A percentile compares a stretch with the other conserved stretches of the same genome.
phyloP scores from a whole-genome alignment of 495 filamentous ascomycete species.

The Aspergillus sclerotioniger region DNA sequence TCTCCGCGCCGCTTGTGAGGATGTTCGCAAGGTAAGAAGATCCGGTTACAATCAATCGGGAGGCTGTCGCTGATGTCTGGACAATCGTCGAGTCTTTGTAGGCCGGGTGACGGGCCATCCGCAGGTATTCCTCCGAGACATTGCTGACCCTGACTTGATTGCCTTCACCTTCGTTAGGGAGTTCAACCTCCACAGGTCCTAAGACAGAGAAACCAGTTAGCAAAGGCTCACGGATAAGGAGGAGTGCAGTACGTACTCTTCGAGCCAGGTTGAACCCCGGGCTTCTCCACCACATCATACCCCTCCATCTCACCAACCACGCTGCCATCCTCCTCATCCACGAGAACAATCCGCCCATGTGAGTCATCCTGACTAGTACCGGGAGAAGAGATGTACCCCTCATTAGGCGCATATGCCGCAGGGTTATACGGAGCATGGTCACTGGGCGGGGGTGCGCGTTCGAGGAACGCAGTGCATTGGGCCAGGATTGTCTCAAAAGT shows the following conservation, averaged over 20 bases:
- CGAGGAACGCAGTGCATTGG: conserved; percentile 91
- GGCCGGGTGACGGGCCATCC: conserved; percentile 79
- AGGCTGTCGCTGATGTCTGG: conserved; percentile 84
- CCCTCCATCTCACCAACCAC: conserved; percentile 91
- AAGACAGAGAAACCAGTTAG: conserved; percentile 15
- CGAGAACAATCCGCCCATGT: conserved; percentile 66
- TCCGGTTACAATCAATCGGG: conserved; percentile 86
- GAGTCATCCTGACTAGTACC: conserved; percentile 10
- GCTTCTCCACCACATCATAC: conserved; percentile 74
- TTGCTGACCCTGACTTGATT: conserved; percentile 72
- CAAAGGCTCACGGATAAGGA: not conserved
- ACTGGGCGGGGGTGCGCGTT: conserved; percentile 64
- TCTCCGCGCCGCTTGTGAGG: conserved; percentile 72
- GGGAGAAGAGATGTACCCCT: conserved; percentile 60
- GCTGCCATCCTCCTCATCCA: conserved; percentile 93
- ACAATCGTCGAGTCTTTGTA: conserved; percentile 86
- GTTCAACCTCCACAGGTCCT: conserved; percentile 90
- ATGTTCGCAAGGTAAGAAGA: conserved; percentile 74
- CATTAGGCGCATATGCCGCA: conserved; percentile 70
- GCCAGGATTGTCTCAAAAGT: conserved; percentile 96
- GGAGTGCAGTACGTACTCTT: conserved; percentile 62
- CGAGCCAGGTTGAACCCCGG: conserved; percentile 71
- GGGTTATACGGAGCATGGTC: conserved; percentile 68
- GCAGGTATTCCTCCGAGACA: conserved; percentile 74
- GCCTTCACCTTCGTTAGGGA: conserved; percentile 69